These are phyloP conservation scores for Coemansia sp. DNA, from an alignment of 192 early-diverging fungal genomes.

Conservation along the genomic window DNA sequence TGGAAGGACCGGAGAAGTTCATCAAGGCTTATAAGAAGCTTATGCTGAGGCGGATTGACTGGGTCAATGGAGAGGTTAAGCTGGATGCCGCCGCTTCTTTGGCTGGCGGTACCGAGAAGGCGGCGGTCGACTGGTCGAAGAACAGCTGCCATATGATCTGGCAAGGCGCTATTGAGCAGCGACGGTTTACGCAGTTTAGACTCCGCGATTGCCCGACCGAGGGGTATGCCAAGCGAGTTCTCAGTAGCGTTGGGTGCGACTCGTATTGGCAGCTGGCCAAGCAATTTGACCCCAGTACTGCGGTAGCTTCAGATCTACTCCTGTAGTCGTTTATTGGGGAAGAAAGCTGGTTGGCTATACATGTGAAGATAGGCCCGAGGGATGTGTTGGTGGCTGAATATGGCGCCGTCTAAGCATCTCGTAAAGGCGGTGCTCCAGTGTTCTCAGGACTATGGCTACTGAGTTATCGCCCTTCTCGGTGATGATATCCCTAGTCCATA, in stretches of 20 bases:
- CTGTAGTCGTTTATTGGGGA: neutral
- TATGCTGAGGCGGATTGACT: slow-evolving; percentile 94
- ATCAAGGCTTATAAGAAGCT: slow-evolving; percentile 94
- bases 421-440: slow-evolving; percentile 26
- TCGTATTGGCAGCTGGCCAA: slow-evolving; percentile 89
- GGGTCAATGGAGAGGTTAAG: slow-evolving; percentile 58
- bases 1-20: slow-evolving; percentile 89
- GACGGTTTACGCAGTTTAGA: slow-evolving; percentile 76
- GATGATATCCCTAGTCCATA: slow-evolving; percentile 68
- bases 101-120: slow-evolving; percentile 9
- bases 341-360: neutral
- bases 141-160: slow-evolving; percentile 92
- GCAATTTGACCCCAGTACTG: slow-evolving; percentile 26
- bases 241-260: slow-evolving; percentile 67
- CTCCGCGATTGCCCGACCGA: slow-evolving; percentile 74
- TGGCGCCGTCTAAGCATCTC: slow-evolving; percentile 1
- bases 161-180: slow-evolving; percentile 82
- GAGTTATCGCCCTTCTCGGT: slow-evolving; percentile 76
- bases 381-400: neutral
- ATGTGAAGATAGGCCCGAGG: neutral
- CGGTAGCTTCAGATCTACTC: neutral
- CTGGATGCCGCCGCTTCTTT: slow-evolving; percentile 38
- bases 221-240: slow-evolving; percentile 64
- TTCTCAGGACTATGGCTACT: slow-evolving; percentile 53
- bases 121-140: slow-evolving; percentile 34